These are phyloP conservation scores for Rubroshorea leprosula DNA, from an alignment of 345 rosid genomes.

Conservation along the genomic window DNA sequence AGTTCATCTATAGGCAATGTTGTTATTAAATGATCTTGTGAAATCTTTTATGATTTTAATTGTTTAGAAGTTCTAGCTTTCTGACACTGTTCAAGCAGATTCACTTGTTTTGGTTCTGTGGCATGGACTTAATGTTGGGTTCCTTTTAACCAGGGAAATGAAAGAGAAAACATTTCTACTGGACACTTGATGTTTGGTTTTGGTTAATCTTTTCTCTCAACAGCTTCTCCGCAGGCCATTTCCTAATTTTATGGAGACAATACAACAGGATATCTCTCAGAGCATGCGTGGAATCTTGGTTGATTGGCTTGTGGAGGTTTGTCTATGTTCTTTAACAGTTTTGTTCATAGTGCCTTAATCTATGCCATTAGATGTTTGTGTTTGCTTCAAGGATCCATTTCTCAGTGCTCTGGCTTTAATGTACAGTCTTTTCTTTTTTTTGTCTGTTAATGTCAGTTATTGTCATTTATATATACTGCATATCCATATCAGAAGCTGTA, in stretches of 20 bases:
- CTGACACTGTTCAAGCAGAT: not conserved
- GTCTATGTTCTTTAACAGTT: constrained; percentile 1
- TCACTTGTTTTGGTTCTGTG: not conserved
- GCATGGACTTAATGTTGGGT: not conserved
- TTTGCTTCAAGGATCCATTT: too few species aligned
- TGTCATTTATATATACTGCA: too few species aligned
- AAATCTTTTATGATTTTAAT: not conserved
- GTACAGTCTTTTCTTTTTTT: too few species aligned
- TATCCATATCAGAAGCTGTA: too few species aligned
- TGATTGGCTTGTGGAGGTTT: constrained; percentile 99
- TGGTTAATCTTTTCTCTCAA: constrained; percentile 16
- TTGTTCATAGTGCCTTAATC: not conserved
- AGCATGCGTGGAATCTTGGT: constrained; percentile 84
- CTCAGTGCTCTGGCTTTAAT: too few species aligned
- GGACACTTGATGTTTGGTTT: constrained; percentile 7
- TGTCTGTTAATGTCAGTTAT: too few species aligned
- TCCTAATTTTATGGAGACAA: constrained; percentile 59
- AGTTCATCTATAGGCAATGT: not conserved
- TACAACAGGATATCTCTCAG: constrained; percentile 68
- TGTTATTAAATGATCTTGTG: not conserved
- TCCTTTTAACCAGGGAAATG: constrained; percentile 2
- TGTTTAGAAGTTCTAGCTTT: not conserved
- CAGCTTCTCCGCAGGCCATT: constrained; percentile 67
- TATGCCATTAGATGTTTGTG: not conserved
- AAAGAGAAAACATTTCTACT: not conserved